Percentiles rank a stretch among this genome's conserved stretches.
Evolutionary conservation across 2,329 filamentous ascomycete species (phyloP).

Genomic region (Paecilomyces formosus): DNA sequence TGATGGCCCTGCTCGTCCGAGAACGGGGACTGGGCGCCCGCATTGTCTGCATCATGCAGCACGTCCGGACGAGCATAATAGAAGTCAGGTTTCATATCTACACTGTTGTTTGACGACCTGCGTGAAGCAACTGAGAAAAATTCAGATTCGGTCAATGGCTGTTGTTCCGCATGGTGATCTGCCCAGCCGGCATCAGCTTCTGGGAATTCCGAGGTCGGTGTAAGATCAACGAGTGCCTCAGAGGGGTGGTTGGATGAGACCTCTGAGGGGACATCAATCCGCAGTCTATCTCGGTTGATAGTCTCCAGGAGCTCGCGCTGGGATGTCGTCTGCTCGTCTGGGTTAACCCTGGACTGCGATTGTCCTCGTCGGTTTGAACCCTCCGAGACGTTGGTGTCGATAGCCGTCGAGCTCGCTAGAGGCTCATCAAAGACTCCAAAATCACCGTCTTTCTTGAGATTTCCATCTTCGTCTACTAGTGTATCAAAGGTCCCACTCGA

Average conservation of each 20-base stretch:
- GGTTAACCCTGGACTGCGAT: constrained; percentile 5
- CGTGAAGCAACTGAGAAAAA: constrained; percentile 17
- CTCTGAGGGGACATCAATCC: constrained; percentile 22
- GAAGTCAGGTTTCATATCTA: constrained; percentile 18
- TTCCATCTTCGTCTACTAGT: constrained; percentile 37
- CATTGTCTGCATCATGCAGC: constrained; percentile 10
- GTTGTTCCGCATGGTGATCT: constrained; percentile 5
- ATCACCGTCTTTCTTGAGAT: constrained; percentile 15
- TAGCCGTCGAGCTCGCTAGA: constrained; percentile 28
- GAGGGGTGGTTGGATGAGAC: constrained; percentile 31
- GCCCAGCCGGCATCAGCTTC: constrained; percentile 17
- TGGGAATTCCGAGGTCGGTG: constrained; percentile 37
- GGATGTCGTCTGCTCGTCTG: constrained; percentile 7
- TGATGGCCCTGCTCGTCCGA: constrained; percentile 14
- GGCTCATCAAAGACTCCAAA: constrained; percentile 6
- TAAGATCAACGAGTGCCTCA: constrained; percentile 36
- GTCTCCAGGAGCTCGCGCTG: constrained; percentile 11
- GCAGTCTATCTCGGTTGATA: constrained; percentile 15
- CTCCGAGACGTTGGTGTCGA: constrained; percentile 22
- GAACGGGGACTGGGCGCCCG: constrained; percentile 14
- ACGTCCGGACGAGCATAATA: constrained; percentile 26
- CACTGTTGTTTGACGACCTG: constrained; percentile 24
- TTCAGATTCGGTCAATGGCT: constrained; percentile 13
- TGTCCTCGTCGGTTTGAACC: constrained; percentile 18
- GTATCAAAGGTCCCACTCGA: constrained; percentile 33